A percentile compares a stretch with the other conserved stretches of the same genome.
phyloP scores from a whole-genome alignment of 1,284 basidiomycete genomes.

The Trichosporon asahii region DNA sequence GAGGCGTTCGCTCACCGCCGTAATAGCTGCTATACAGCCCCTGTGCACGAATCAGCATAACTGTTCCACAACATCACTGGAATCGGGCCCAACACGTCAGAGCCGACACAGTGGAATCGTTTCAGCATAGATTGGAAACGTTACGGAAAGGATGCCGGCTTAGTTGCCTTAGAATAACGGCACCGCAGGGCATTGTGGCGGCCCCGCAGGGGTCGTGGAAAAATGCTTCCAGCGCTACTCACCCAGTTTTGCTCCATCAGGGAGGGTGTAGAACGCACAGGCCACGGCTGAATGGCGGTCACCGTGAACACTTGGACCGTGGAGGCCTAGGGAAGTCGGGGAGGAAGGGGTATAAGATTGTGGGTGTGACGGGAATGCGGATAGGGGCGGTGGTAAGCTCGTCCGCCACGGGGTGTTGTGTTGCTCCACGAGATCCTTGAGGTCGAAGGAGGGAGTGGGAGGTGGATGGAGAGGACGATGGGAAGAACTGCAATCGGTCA shows the following conservation, averaged over 20 bases:
- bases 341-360: neutral
- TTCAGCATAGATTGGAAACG: neutral
- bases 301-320: slow-evolving; percentile 19
- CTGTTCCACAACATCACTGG: neutral
- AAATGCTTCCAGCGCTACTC: slow-evolving; percentile 12
- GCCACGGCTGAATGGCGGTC: slow-evolving; percentile 16
- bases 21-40: slow-evolving; percentile 31
- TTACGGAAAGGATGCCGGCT: neutral
- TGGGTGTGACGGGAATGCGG: neutral
- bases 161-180: neutral
- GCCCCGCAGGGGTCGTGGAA: slow-evolving; percentile 9
- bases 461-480: neutral
- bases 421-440: neutral
- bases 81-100: neutral
- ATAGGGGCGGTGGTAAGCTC: neutral
- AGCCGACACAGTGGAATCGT: neutral
- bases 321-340: neutral
- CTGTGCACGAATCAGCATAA: slow-evolving; percentile 14
- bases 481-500: neutral
- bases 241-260: slow-evolving; percentile 37
- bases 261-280: slow-evolving; percentile 11
- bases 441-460: neutral
- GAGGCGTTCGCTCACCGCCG: slow-evolving; percentile 25
- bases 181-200: neutral
- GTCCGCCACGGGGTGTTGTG: neutral